Base-by-base conservation (phyloP, 2,329 filamentous ascomycete species). In the Davidsoniella eucalypti region DNA sequence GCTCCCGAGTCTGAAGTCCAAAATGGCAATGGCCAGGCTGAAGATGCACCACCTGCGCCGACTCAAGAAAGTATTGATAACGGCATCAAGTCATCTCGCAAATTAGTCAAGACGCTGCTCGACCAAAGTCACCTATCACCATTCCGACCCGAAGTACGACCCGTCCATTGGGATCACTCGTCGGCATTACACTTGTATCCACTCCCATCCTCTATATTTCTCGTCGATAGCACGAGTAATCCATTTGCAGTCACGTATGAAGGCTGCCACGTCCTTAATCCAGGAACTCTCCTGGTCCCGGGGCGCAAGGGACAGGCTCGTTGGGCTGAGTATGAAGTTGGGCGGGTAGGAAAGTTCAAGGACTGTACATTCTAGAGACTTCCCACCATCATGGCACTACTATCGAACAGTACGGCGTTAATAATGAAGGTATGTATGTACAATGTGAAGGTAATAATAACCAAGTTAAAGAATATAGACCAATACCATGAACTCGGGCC, bases 201-300 rank as follows among this genome's bases (percentile, higher is more conserved):
- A 7, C 66, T 96, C 25, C 92, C 92, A 2, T 90, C 85, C 17
- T 79, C 84, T 1, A 69, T 96, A 59, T 76, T 93, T 14, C 66
- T 98, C 3, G 81, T 87, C 2, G 92, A 98, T 65, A 71, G 82
- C 0, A 85, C 88, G 40, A 80, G 82, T 8, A 80, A 84, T 12
- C 74, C 87, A 0, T 98, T 94, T 60, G 83, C 82, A 49, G 70
- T 95, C 56, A 94, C 85, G 12, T 96, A 96, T 60, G 90, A 94
- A 64, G 90, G 88, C 0, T 96, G 92, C 60, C 85, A 92, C 66
- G 88, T 95, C 33, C 81, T 98, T 75, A 98, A 98, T 62, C 88
- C 92, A 0, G 87, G 87, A 5, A 72, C 75, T 45, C 64, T 98
- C 46, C 72, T 93, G 21, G 79, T 85, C 0, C 69, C 76, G 0